Evolutionary conservation across 2,329 filamentous ascomycete genomes (phyloP), one percentile per base, ranked within the genome.

Genomic region (Calonectria leucothoes): DNA sequence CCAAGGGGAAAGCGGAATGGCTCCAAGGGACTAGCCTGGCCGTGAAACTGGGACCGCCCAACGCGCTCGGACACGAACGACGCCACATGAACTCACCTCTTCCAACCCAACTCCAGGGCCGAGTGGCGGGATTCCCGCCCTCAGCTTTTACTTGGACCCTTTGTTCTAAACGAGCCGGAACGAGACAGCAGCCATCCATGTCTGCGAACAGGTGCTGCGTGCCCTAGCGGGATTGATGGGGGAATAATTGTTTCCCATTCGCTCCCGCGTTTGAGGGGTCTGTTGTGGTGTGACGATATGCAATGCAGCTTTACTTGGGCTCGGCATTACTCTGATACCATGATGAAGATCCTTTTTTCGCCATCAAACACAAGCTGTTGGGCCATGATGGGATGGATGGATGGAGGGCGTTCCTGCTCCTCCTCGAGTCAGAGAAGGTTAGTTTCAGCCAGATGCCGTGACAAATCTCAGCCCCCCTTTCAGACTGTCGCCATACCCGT

Each of bases 51-150:
- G 6, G 55, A 27, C 55, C 55, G 23, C 33, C 55, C 55, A 27
- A 20, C 27, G 55, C 55, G 55, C 55, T 61, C 55, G 55, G 55
- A 61, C 55, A 39, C 8, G 55, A 61, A 61, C 55, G 55, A 61
- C 55, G 55, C 55, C 55, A 61, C 55, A 14, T 11, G 8, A 15
- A 59, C 14, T n/a, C n/a, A 33, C 29, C n/a, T 55, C 8, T 45
- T 12, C 20, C n/a, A n/a, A n/a, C n/a, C 55, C 33, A 61, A 39
- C 25, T 61, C 33, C 6, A 59, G 33, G 55, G 14, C 55, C 55
- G 33, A 12, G 55, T 20, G 55, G 55, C 55, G 25, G 55, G 35
- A 45, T 59, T 27, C 55, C 55, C 35, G 55, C 55, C 55, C 39
- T 61, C 33, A 61, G 29, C 4, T 59, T 61, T 61, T 14, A 3